Evolutionary conservation across 2,329 filamentous ascomycete genomes (phyloP).

Genomic region (Orbilia oligospora): DNA sequence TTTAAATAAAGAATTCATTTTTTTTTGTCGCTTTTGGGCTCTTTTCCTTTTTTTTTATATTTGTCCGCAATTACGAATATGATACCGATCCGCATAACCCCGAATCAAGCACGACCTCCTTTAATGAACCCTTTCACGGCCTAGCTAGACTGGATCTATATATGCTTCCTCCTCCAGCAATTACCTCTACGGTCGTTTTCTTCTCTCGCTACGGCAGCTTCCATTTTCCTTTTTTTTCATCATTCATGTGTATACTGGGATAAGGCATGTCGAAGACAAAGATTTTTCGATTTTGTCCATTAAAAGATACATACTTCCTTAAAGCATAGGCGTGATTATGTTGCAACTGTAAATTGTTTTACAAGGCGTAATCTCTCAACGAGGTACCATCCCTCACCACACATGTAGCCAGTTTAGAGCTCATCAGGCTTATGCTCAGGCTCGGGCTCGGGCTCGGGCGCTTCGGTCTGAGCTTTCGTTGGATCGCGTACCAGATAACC

Average conservation of each 20-base stretch:
- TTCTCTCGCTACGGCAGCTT: constrained; percentile 28
- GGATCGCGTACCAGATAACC: constrained; percentile 41
- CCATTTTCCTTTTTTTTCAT: constrained; percentile 31
- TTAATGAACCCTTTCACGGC: constrained; percentile 47
- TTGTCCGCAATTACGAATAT: constrained; percentile 50
- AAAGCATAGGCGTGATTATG: constrained; percentile 27
- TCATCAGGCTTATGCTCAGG: constrained; percentile 48
- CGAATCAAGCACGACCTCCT: constrained; percentile 47
- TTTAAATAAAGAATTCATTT: constrained; percentile 56
- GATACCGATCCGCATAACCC: constrained; percentile 59
- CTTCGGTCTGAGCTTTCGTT: constrained; percentile 30
- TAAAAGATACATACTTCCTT: background rate
- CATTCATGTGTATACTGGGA: constrained; percentile 59
- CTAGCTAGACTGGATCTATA: constrained; percentile 36
- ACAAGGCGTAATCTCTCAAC: background rate
- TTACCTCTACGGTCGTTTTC: constrained; percentile 25
- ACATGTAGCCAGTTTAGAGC: constrained; percentile 5
- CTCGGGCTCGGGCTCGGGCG: background rate
- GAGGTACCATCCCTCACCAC: background rate
- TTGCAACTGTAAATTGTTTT: constrained; percentile 2
- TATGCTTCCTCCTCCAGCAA: constrained; percentile 31
- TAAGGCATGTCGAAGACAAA: constrained; percentile 49
- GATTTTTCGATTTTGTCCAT: constrained; percentile 44
- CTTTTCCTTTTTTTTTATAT: constrained; percentile 35
- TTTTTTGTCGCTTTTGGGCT: constrained; percentile 18